Base-by-base conservation (phyloP, 768 basidiomycete genomes). In the Hygrophoropsis aurantiaca region DNA sequence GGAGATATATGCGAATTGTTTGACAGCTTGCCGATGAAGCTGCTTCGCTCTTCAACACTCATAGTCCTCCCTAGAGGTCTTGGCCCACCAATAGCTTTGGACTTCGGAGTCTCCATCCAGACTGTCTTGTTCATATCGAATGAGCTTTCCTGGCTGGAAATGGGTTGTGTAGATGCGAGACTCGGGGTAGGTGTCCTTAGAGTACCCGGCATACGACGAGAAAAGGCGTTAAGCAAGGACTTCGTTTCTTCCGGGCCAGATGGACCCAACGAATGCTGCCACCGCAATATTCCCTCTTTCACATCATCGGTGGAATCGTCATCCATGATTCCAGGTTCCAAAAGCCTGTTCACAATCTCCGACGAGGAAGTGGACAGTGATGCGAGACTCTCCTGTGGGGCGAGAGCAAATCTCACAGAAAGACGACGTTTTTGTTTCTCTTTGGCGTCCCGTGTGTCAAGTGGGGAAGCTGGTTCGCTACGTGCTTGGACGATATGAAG, bases 141-240 rank as follows among this genome's bases (percentile, higher is more conserved):
- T 18, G 42, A 44, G 21, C 57, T 53, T 44, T 49, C 46, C 37
- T 69, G 73, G 48, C 68, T 68, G 11, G 71, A 65, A n/a, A 54
- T 42, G 0, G 53, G 61, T 35, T 62, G 58, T 6, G 67, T 67
- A 36, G 47, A 41, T 0, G 53, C 48, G 11, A 57, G 54, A 51
- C 65, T 67, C 9, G 74, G 65, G 19, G 78, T 73, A 15, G 81
- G 80, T 0, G 80, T 71, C 37, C 59, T 57, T 11, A 84, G 67
- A 2, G 82, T 76, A 38, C 82, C 74, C 2, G 82, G 82, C 82
- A 84, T 84, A 47, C 55, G 59, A 30, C 69, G 68, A 30, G 70
- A 69, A 9, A 61, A 58, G 19, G 33, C 18, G 20, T 42, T 3
- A 19, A 7, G 9, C 2, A 44, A 16, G 0, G 37, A 21, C 11